Percentiles rank a stretch among this genome's conserved stretches.
phyloP scores from a whole-genome alignment of 768 basidiomycete genomes.

The Filobasidium floriforme region DNA sequence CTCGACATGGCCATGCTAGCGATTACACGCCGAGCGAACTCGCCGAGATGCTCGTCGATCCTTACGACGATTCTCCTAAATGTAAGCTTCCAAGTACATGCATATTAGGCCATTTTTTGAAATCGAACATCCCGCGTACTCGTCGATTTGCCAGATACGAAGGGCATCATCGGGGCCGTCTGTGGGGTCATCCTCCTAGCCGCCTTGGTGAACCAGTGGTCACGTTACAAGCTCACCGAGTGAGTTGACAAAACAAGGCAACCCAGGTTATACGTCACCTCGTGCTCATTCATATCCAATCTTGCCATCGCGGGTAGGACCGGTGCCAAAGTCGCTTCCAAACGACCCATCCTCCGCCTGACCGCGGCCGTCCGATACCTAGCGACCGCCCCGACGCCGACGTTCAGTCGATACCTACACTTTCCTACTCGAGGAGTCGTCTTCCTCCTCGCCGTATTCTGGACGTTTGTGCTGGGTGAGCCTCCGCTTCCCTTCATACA shows the following conservation, averaged over 20 bases:
- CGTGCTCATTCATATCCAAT: background rate
- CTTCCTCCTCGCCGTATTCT: slow-evolving; percentile 4
- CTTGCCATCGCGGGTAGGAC: background rate
- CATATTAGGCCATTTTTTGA: background rate
- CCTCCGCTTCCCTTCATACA: background rate
- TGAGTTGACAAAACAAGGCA: background rate
- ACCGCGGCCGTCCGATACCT: background rate
- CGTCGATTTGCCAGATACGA: background rate
- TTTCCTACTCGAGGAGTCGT: slow-evolving; percentile 5
- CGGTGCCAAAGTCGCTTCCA: background rate
- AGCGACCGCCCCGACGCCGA: background rate
- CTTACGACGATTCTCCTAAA: background rate
- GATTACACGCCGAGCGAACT: no score
- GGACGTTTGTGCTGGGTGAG: slow-evolving; percentile 7
- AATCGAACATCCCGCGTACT: background rate
- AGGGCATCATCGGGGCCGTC: slow-evolving; percentile 3
- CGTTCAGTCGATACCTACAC: background rate
- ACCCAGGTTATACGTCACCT: background rate
- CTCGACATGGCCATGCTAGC: no score
- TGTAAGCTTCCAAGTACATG: background rate
- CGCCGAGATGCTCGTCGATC: background rate
- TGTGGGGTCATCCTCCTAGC: background rate
- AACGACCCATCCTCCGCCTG: background rate
- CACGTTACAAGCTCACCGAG: background rate
- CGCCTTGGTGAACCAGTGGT: background rate